These are phyloP conservation scores for Crassisporium funariophilum DNA, from an alignment of 768 basidiomycete species.

Conservation along the genomic window DNA sequence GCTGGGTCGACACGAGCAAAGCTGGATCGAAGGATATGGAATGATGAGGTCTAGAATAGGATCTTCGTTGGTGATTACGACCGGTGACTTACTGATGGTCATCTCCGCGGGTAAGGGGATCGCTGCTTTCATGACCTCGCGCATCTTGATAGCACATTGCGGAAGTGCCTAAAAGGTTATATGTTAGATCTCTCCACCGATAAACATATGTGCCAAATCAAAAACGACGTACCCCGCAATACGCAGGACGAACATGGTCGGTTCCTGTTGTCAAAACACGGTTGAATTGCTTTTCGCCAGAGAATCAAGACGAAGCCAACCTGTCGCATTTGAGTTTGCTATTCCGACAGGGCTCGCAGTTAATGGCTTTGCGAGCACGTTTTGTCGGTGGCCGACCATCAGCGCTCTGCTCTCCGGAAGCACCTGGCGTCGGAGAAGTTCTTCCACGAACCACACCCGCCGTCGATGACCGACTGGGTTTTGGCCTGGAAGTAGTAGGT, in stretches of 20 bases:
- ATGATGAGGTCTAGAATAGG: constrained; percentile 11
- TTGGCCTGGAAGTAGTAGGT: constrained; percentile 41
- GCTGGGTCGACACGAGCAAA: constrained; percentile 60
- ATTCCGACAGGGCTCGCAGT: constrained; percentile 86
- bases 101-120: constrained; percentile 56
- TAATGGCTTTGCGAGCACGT: constrained; percentile 84
- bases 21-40: constrained; percentile 25
- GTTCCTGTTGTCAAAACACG: constrained; percentile 48
- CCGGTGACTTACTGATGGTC: constrained; percentile 54
- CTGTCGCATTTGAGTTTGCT: constrained; percentile 91
- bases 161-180: constrained; percentile 62
- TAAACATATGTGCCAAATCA: constrained; percentile 21
- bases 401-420: constrained; percentile 41
- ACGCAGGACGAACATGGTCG: constrained; percentile 90
- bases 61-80: constrained; percentile 16
- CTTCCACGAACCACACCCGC: constrained; percentile 51
- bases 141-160: constrained; percentile 80
- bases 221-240: constrained; percentile 59
- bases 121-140: constrained; percentile 59
- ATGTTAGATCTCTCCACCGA: constrained; percentile 25
- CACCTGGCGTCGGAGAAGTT: constrained; percentile 47
- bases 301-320: constrained; percentile 36
- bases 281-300: constrained; percentile 7
- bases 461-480: constrained; percentile 39
- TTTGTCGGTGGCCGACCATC: constrained; percentile 75